Evolutionary conservation across 371 early-diverging fungal genomes (phyloP).

Genomic region (Smittium mucronatum): DNA sequence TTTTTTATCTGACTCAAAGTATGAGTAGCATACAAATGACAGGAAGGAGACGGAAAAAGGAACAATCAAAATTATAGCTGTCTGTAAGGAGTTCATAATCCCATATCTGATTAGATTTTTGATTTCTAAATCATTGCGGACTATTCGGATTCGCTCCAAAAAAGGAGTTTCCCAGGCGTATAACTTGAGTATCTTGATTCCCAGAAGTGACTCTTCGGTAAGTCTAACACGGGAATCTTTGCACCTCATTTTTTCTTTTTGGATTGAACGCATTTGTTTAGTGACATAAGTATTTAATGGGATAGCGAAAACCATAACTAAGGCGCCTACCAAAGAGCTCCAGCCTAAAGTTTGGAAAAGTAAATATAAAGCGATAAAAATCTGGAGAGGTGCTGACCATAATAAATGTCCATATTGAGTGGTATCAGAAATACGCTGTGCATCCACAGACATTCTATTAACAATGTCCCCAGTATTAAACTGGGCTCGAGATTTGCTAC

Average conservation of each 20-base stretch:
- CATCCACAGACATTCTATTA: conserved; percentile 73
- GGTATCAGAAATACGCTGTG: conserved; percentile 50
- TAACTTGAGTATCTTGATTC: conserved; percentile 81
- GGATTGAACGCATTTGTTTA: conserved; percentile 43
- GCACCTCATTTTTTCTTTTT: conserved; percentile 69
- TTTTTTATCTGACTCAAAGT: conserved; percentile 29
- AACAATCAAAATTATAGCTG: conserved; percentile 50
- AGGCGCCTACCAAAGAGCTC: conserved; percentile 73
- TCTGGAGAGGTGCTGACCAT: conserved; percentile 82
- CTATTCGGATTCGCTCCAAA: conserved; percentile 33
- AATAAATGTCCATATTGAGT: conserved; percentile 55
- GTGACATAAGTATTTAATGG: conserved; percentile 51
- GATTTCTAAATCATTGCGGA: conserved; percentile 62
- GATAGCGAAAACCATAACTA: conserved; percentile 56
- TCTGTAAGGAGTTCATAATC: conserved; percentile 37
- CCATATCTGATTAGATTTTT: conserved; percentile 58
- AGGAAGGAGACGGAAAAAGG: conserved; percentile 77
- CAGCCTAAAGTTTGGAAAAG: conserved; percentile 69
- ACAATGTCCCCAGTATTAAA: conserved; percentile 73
- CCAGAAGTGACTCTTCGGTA: conserved; percentile 77
- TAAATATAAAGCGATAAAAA: conserved; percentile 56
- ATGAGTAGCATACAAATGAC: conserved; percentile 61
- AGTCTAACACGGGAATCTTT: conserved; percentile 73
- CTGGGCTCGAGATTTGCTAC: conserved; percentile 58
- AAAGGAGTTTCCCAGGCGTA: conserved; percentile 36